Percentiles rank a stretch among this genome's conserved stretches.
These are phyloP conservation scores for Pseudogymnoascus sp. DNA, from an alignment of 2,329 filamentous ascomycete species.

Conservation along the genomic window DNA sequence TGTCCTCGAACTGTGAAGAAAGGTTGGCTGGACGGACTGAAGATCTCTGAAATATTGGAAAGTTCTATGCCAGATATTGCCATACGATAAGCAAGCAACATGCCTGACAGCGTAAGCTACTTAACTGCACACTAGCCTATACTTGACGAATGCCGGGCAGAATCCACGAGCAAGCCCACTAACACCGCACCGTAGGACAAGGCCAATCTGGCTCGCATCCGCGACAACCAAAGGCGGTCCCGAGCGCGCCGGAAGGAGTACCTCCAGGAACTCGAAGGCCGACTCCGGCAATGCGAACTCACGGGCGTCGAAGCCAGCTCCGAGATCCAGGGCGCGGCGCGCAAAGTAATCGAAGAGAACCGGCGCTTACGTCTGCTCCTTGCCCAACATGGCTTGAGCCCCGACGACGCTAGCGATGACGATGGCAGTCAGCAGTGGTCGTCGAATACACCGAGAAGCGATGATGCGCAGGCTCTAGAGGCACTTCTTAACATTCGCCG, in stretches of 20 bases:
- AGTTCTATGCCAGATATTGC: not conserved
- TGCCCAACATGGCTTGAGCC: constrained; percentile 40
- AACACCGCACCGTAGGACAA: constrained; percentile 18
- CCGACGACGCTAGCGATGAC: not conserved
- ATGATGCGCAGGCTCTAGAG: constrained; percentile 24
- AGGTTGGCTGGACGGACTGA: not conserved
- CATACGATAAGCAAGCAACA: constrained; percentile 3
- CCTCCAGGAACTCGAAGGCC: constrained; percentile 60
- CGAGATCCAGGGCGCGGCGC: constrained; percentile 66
- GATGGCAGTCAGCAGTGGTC: not conserved
- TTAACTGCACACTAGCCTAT: constrained; percentile 7
- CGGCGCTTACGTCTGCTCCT: constrained; percentile 56
- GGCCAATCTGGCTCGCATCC: constrained; percentile 49
- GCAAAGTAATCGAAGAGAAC: constrained; percentile 65
- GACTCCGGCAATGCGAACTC: constrained; percentile 56
- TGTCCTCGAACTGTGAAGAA: not conserved
- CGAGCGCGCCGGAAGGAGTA: constrained; percentile 69
- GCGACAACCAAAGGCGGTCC: constrained; percentile 73
- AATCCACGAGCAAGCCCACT: constrained; percentile 8
- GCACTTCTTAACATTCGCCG: constrained; percentile 23
- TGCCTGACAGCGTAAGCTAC: constrained; percentile 9
- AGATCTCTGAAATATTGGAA: constrained; percentile 1
- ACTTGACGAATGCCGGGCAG: constrained; percentile 4
- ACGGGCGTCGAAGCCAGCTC: constrained; percentile 60
- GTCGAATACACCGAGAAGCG: constrained; percentile 9